Evolutionary conservation across 306 rosid genomes (phyloP), one percentile per base, ranked within the genome.

Genomic region (Chamaecrista fasciculata): DNA sequence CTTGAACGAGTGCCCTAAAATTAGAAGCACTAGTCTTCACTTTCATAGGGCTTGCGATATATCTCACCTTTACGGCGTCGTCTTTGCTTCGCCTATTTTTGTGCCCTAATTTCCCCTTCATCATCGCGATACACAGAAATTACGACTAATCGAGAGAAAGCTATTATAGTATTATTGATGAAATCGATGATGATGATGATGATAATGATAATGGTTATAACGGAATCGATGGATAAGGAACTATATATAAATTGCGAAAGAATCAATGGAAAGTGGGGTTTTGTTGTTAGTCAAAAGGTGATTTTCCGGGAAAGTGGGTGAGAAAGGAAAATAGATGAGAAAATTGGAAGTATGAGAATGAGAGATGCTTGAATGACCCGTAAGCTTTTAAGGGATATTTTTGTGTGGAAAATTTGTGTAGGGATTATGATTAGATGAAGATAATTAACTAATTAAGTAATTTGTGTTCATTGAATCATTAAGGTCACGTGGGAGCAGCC

Each of bases 11-110:
- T 9, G 96, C 89, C 71, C 97, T 80, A 52, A 91, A 91, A 71
- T 86, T 83, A 0, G 97, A 81, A 11, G 93, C 96, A 73, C 85
- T 83, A 0, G 97, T 80, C 66, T 85, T 75, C 5, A 91, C 96
- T 84, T 91, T 91, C 82, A 91, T 82, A 3, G 97, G 97, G 70
- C 83, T 91, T 3, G 97, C 86, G 69, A 91, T 91, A 80, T 91
- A 91, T 10, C 86, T 90, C 1, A 91, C 96, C 44, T 86, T 88
- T 36, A 91, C 76, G 11, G 4, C 20, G 14, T 18, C 65, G 65
- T 18, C 64, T 48, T 67, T 74, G 76, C 75, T 66, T 69, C 25
- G 82, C 23, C 73, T 69, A 24, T 19, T 56, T 67, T 77, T 80
- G 8, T 74, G 36, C 36, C 36, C 6, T 33, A 4, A 8, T 29